phyloP scores from a whole-genome alignment of 495 filamentous ascomycete species.

The Penicillium cinerascens region DNA sequence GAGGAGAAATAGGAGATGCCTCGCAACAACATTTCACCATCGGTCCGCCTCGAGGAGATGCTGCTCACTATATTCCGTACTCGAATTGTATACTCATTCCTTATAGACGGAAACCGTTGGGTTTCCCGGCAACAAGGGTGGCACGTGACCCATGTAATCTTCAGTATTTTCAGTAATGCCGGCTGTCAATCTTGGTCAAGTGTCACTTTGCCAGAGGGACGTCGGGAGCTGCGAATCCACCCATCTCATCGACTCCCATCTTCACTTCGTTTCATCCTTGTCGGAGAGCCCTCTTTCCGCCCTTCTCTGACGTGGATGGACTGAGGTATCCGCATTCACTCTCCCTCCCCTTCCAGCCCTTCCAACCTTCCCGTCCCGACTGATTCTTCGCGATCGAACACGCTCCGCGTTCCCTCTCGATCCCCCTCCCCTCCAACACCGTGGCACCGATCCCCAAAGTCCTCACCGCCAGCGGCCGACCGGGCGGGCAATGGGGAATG shows the following conservation, averaged over 20 bases:
- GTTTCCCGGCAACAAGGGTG: neutral
- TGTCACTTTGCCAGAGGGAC: neutral
- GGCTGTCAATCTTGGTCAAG: neutral
- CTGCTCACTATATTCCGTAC: neutral
- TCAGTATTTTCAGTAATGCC: neutral
- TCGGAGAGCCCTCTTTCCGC: neutral
- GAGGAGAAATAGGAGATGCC: neutral
- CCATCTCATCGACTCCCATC: neutral
- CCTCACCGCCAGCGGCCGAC: constrained; percentile 40
- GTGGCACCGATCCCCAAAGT: constrained; percentile 43
- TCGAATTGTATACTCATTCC: neutral
- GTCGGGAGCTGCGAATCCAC: neutral
- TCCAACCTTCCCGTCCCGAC: constrained; percentile 3
- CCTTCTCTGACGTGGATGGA: neutral
- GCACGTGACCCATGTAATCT: neutral
- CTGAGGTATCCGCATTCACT: constrained; percentile 2
- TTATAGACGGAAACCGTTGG: neutral
- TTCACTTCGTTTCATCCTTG: neutral
- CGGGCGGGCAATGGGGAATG: constrained; percentile 49
- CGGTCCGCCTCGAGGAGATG: too few species aligned
- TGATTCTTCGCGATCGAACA: constrained; percentile 14
- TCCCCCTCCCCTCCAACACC: constrained; percentile 24
- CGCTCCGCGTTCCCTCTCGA: constrained; percentile 7
- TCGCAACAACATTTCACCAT: neutral
- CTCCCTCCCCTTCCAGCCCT: neutral